Evolutionary conservation across 257 asterid species (phyloP).

Genomic region (Lavandula angustifolia): DNA sequence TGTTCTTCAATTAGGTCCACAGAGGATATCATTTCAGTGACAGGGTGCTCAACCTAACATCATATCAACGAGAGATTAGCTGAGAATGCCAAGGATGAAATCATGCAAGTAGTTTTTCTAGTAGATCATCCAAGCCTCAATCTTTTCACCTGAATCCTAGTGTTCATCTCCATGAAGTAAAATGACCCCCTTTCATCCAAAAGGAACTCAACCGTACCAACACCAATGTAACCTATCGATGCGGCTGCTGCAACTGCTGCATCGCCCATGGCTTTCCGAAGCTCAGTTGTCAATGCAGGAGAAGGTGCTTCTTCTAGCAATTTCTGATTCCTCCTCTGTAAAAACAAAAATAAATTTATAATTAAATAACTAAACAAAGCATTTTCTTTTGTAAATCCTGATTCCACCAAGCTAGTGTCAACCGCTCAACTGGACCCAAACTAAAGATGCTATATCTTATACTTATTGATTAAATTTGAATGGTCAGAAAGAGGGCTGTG

Average conservation of each 20-base stretch:
- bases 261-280: slow-evolving; percentile 99
- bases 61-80: slow-evolving; percentile 19
- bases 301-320: slow-evolving; percentile 99
- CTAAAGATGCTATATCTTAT: slow-evolving; percentile 15
- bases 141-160: slow-evolving; percentile 89
- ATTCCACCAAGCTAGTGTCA: neutral
- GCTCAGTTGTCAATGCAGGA: slow-evolving; percentile 89
- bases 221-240: slow-evolving; percentile 94
- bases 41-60: slow-evolving; percentile 96
- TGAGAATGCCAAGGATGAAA: slow-evolving; percentile 19
- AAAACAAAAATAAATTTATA: neutral
- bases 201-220: slow-evolving; percentile 95
- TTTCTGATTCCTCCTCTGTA: slow-evolving; percentile 96
- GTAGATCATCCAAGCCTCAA: slow-evolving; percentile 13
- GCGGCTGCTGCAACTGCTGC: slow-evolving; percentile 99
- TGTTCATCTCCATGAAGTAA: slow-evolving; percentile 99
- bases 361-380: neutral
- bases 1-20: slow-evolving; percentile 97
- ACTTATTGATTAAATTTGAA: neutral
- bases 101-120: slow-evolving; percentile 7
- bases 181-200: slow-evolving; percentile 96
- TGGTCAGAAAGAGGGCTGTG: neutral
- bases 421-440: neutral
- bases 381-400: neutral
- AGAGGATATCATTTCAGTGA: slow-evolving; percentile 98